Conservation (phyloP, 139 green algal species). For the Mesotaenium endlicherianum region DNA sequence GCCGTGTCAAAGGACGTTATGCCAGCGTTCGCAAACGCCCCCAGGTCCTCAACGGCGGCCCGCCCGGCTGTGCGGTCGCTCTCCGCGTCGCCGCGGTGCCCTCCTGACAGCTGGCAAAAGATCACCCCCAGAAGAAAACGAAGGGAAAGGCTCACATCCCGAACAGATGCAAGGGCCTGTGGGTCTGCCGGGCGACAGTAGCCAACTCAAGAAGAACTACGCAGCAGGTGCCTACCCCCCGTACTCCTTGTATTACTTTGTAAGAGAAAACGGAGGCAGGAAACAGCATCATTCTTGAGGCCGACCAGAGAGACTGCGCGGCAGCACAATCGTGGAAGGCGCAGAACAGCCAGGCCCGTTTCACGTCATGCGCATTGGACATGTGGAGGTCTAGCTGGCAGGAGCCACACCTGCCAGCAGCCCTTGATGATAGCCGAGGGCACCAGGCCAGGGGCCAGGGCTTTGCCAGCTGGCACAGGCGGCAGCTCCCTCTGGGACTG, state of each 20-base stretch:
- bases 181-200: not conserved
- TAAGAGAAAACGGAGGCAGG: not conserved
- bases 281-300: not conserved
- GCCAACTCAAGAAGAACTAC: not conserved
- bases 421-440: conserved; percentile 14
- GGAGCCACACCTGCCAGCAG: not conserved
- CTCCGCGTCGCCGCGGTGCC: conserved; percentile 65
- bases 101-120: conserved; percentile 31
- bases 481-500: conserved; percentile 1
- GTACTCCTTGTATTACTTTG: not conserved
- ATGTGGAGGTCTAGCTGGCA: too few species aligned
- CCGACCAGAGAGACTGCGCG: not conserved
- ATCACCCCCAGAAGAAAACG: not conserved
- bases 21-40: conserved; percentile 65
- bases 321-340: not conserved
- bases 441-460: not conserved
- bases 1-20: conserved; percentile 73
- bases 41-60: conserved; percentile 68
- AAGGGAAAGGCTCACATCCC: not conserved
- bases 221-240: not conserved
- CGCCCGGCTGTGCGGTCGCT: conserved; percentile 70
- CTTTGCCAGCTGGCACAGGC: not conserved
- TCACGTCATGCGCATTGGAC: too few species aligned
- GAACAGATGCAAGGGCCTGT: not conserved
- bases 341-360: not conserved